These are phyloP conservation scores for Eutypa lata DNA, from an alignment of 2,329 filamentous ascomycete species.

Conservation along the genomic window DNA sequence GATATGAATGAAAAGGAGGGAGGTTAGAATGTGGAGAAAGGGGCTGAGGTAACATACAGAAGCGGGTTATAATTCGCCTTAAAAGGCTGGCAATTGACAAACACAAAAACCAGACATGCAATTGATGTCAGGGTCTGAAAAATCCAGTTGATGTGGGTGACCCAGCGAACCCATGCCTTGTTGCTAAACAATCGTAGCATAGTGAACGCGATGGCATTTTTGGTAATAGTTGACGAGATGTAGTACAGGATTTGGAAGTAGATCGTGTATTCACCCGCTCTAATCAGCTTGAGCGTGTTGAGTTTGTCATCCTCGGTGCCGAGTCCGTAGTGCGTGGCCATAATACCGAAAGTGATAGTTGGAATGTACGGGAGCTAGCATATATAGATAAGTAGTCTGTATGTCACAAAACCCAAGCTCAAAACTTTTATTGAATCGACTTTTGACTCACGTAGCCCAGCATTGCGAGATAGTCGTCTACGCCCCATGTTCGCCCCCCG, in stretches of 20 bases:
- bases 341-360: neutral
- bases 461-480: conserved; percentile 5
- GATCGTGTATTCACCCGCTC: conserved; percentile 5
- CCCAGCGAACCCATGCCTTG: conserved; percentile 6
- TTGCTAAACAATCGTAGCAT: conserved; percentile 13
- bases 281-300: conserved; percentile 1
- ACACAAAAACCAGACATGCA: conserved; percentile 14
- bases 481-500: conserved; percentile 2
- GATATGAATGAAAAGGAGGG: too few relatives aligned
- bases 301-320: conserved; percentile 3
- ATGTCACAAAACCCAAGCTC: too few relatives aligned
- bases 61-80: conserved; percentile 16
- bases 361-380: conserved; percentile 2
- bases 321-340: conserved; percentile 1
- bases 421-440: too few relatives aligned
- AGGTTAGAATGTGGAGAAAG: too few relatives aligned
- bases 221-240: conserved; percentile 16
- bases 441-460: conserved; percentile 4
- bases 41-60: too few relatives aligned
- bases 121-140: conserved; percentile 7
- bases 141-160: conserved; percentile 9
- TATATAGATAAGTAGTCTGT: neutral
- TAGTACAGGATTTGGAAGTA: conserved; percentile 16
- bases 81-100: conserved; percentile 17
- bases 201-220: conserved; percentile 18